Evolutionary conservation across 2,329 filamentous ascomycete species (phyloP).

Genomic region (Talaromyces sp.): DNA sequence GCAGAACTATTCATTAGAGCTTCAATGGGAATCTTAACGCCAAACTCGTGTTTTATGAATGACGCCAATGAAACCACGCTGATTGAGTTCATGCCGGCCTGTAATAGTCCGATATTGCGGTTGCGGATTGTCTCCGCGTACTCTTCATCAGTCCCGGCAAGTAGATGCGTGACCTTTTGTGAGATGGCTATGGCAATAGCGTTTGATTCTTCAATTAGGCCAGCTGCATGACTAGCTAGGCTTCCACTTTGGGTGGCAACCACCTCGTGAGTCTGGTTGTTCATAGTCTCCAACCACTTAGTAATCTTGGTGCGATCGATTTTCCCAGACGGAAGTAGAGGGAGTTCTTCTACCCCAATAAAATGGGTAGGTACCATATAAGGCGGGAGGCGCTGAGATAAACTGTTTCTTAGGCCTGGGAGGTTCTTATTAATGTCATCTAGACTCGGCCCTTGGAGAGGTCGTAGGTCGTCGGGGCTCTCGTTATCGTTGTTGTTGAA

Average conservation of each 20-base stretch:
- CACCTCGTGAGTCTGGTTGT: neutral
- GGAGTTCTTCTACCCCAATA: neutral
- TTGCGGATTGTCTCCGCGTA: neutral
- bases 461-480: neutral
- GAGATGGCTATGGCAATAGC: neutral
- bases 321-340: constrained; percentile 1
- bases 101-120: neutral
- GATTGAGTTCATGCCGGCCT: neutral
- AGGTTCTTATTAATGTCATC: neutral
- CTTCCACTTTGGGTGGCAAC: neutral
- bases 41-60: neutral
- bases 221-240: neutral
- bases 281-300: neutral
- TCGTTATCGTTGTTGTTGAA: neutral
- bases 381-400: constrained; percentile 48
- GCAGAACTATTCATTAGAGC: neutral
- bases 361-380: constrained; percentile 6
- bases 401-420: neutral
- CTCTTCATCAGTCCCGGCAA: neutral
- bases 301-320: neutral
- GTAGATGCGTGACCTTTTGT: neutral
- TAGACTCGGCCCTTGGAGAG: neutral
- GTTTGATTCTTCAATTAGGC: neutral
- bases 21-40: neutral
- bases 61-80: neutral